Evolutionary conservation across 2,329 filamentous ascomycete species (phyloP).

Genomic region (Nemania diffusa): DNA sequence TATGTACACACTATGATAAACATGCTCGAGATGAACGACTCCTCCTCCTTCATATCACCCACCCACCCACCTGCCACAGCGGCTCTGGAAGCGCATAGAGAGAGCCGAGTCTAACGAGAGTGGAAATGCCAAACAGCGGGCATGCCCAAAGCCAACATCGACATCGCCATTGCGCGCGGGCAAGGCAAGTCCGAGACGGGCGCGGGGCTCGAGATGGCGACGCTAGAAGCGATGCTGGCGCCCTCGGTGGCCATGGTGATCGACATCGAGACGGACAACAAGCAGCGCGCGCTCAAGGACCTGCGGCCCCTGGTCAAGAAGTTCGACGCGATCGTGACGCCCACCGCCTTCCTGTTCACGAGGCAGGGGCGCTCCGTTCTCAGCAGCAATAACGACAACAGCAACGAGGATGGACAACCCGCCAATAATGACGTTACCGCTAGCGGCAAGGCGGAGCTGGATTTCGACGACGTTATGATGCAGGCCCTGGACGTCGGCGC

Average conservation of each 20-base stretch:
- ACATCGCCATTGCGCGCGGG: conserved; percentile 85
- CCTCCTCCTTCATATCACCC: not conserved
- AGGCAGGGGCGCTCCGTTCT: conserved; percentile 81
- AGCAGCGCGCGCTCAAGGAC: conserved; percentile 77
- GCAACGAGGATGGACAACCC: conserved; percentile 42
- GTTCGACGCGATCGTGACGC: conserved; percentile 73
- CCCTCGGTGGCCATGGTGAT: conserved; percentile 81
- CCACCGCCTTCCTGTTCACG: conserved; percentile 86
- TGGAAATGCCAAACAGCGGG: conserved; percentile 61
- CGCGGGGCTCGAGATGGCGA: conserved; percentile 77
- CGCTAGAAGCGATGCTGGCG: conserved; percentile 83
- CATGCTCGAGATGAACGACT: not conserved
- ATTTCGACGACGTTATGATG: conserved; percentile 78
- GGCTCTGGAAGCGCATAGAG: not conserved
- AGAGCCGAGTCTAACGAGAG: conserved; percentile 26
- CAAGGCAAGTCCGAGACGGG: conserved; percentile 84
- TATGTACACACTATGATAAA: conserved; percentile 46
- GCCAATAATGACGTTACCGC: conserved; percentile 51
- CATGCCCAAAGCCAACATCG: conserved; percentile 85
- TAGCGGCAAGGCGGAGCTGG: conserved; percentile 35
- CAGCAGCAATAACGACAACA: conserved; percentile 56
- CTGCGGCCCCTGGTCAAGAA: conserved; percentile 77
- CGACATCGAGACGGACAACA: conserved; percentile 87
- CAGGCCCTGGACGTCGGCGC: conserved; percentile 86
- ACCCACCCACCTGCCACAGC: too few relatives aligned